Evolutionary conservation across 768 basidiomycete genomes (phyloP), one percentile per base, ranked within the genome.

Genomic region (Saitozyma podzolica): DNA sequence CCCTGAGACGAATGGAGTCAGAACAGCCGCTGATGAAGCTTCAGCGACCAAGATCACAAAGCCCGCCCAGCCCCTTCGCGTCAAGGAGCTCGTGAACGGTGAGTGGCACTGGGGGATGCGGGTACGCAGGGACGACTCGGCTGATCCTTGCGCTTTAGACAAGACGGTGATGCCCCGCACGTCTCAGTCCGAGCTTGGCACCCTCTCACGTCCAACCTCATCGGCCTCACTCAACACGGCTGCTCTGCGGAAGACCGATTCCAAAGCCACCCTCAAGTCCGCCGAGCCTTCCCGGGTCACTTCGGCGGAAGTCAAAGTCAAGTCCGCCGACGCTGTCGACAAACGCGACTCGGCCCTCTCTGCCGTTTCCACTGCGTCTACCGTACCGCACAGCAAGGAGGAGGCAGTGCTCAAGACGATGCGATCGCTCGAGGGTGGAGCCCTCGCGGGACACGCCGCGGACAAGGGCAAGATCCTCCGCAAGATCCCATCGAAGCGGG

Each of bases 31-130:
- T 29, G 29, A 29, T 29, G 29, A 29, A 29, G 29, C 5, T 29
- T 5, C 41, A 76, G 74, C 74, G 47, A 76, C 74, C 1, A 71
- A 72, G 55, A 49, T 69, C 47, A 45, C 60, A 50, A 76, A 76
- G 47, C 65, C 74, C 13, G 74, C 72, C 49, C 74, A 69, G 51
- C 64, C 68, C 8, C 64, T 73, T 9, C 63, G 69, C 40, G 55
- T 67, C 45, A 58, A 65, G n/a, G 73, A 75, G 10, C 56, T 62
- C 14, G 47, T 52, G 14, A 62, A 58, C 9, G 56, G 66, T 70
- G 40, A 71, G 62, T 63, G 17, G 16, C 14, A 39, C 29, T 29
- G 29, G 29, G 29, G 29, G 5, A 29, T 29, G 5, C 29, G 29
- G 29, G 29, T 29, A 29, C 29, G 29, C 29, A 29, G 5, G 5